phyloP scores from a whole-genome alignment of 179 eudicot genomes.

The Spergularia azorica region DNA sequence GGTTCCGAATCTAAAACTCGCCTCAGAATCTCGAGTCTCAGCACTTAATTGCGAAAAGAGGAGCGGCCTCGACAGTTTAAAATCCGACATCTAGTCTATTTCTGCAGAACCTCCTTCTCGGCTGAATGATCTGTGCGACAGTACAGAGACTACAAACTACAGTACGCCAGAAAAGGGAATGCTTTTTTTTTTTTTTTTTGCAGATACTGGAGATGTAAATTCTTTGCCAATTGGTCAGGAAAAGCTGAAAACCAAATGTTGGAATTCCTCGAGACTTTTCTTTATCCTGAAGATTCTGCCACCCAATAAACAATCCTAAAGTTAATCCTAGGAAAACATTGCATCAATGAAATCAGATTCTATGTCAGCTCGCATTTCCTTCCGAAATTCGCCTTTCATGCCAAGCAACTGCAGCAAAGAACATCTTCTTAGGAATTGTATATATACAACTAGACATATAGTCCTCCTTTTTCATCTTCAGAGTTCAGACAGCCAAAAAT shows the following conservation, averaged over 20 bases:
- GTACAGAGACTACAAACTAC: too few species aligned
- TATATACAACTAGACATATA: constrained; percentile 10
- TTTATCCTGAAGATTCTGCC: constrained; percentile 15
- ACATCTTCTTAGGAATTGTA: constrained; percentile 8
- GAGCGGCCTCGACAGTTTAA: too few species aligned
- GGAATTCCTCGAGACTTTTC: constrained; percentile 14
- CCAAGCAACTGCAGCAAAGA: constrained; percentile 36
- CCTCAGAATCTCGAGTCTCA: too few species aligned
- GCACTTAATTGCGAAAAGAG: too few species aligned
- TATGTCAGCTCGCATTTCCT: constrained; percentile 23
- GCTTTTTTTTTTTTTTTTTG: too few species aligned
- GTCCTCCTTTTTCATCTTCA: constrained; percentile 4
- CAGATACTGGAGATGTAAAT: constrained; percentile 2
- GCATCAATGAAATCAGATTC: constrained; percentile 18
- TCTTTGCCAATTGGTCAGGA: constrained; percentile 32
- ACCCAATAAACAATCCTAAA: not conserved
- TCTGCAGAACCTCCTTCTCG: too few species aligned
- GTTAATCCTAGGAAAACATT: not conserved
- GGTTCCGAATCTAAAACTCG: too few species aligned
- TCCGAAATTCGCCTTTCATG: constrained; percentile 11
- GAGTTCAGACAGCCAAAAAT: not conserved
- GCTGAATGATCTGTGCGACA: too few species aligned
- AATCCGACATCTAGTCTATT: too few species aligned
- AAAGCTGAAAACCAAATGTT: constrained; percentile 32
- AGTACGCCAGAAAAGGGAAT: too few species aligned